Base-by-base conservation (phyloP, 257 asterid species). In the Coffea eugenioides region DNA sequence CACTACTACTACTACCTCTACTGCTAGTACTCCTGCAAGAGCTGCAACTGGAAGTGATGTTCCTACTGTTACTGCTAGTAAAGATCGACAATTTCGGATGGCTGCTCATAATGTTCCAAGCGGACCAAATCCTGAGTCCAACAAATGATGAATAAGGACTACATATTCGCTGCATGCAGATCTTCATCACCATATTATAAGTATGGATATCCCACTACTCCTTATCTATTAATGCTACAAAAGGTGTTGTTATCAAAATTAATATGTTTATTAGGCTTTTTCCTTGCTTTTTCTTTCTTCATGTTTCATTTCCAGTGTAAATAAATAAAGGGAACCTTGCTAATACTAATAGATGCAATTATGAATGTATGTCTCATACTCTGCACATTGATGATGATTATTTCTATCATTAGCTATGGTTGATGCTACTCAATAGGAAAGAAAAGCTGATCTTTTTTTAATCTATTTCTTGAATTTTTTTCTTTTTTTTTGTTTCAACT, bases 101-200 rank as follows among this genome's bases (percentile, higher is more conserved):
- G 91, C 87, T 82, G 93, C 91, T 68, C 98, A 93, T 86, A 95
- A 90, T 72, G 98, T 93, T 34, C 98, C 97, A 0, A 93, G 98
- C 78, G 98, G 98, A 82, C 90, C 98, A 20, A 93, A 93, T 81
- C 97, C 98, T 0, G 95, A 92, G 84, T 91, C 96, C 74, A 93
- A 93, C 80, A 83, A 89, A 85, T 83, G 64, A 85, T 76, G 6
- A 74, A 74, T 3, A 39, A 39, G 34, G 15, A 5, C 43, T 65
- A 62, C 36, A 27, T 27, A 25, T 46, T 5, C 15, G 2, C 66
- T 69, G 41, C 70, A 78, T 69, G 69, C 69, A 65, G 6, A 68
- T 61, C 59, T 75, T 75, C 66, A 18, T 51, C 56, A 10, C 8
- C 15, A 69, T 52, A 54, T 23, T 15, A 61, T 51, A 2, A 11